Percentiles rank a stretch among this genome's conserved stretches.
Conservation (phyloP, 148 eudicot genomes). For the Cornus controversa region DNA sequence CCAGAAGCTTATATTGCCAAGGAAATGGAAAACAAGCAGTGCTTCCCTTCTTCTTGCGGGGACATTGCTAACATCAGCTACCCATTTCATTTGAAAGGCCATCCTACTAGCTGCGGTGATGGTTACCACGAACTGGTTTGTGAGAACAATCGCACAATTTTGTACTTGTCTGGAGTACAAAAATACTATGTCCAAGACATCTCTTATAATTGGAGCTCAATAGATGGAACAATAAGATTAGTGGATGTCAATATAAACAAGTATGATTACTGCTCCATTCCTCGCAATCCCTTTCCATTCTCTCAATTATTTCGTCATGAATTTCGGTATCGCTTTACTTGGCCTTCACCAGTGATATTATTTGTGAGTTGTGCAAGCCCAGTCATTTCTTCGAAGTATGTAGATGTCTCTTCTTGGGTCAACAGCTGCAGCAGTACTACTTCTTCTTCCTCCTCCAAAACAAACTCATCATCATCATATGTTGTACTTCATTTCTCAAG, state of each 20-base stretch:
- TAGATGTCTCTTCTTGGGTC: too few relatives aligned
- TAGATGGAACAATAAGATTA: slow-evolving; percentile 17
- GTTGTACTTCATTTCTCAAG: too few relatives aligned
- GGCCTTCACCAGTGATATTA: background rate
- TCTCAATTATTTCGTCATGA: too few relatives aligned
- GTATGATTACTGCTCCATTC: slow-evolving; percentile 20
- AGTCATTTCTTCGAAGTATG: too few relatives aligned
- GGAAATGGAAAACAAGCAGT: too few relatives aligned
- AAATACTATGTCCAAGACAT: slow-evolving; percentile 16
- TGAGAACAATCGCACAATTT: slow-evolving; percentile 15
- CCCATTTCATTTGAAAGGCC: background rate
- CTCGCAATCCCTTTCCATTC: background rate
- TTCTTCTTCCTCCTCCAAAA: too few relatives aligned
- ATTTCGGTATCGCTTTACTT: too few relatives aligned
- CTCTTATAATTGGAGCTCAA: too few relatives aligned
- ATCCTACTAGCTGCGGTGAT: background rate
- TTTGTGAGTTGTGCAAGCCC: too few relatives aligned
- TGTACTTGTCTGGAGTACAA: background rate
- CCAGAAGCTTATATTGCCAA: too few relatives aligned
- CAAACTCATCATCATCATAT: too few relatives aligned
- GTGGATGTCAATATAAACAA: slow-evolving; percentile 11
- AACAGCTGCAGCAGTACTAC: too few relatives aligned
- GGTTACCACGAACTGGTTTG: slow-evolving; percentile 8
- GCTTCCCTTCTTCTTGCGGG: background rate
- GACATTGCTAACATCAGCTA: background rate